Conservation (phyloP, 139 green algal genomes). For the Pedinophyceae sp. region DNA sequence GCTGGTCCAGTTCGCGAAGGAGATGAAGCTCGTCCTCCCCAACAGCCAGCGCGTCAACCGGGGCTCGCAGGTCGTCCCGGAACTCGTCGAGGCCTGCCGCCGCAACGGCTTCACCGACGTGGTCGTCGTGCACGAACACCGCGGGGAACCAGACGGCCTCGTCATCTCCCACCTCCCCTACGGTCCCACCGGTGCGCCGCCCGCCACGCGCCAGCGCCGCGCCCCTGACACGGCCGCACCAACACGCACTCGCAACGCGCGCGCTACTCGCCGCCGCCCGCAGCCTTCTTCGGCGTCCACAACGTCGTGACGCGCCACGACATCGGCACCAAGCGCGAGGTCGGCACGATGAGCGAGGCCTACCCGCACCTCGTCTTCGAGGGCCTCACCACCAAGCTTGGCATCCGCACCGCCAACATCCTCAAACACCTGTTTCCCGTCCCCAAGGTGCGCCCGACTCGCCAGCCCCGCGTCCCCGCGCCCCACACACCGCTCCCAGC, state of each 20-base stretch:
- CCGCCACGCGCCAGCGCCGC: no score
- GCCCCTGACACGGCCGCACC: no score
- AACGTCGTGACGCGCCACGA: slow-evolving; percentile 78
- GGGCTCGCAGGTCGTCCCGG: slow-evolving; percentile 49
- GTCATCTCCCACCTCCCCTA: slow-evolving; percentile 94
- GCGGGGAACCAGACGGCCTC: slow-evolving; percentile 91
- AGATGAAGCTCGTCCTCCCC: slow-evolving; percentile 88
- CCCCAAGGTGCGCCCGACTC: slow-evolving; percentile 35
- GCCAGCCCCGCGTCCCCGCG: no score
- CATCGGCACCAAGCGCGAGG: slow-evolving; percentile 83
- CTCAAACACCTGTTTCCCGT: slow-evolving; percentile 92
- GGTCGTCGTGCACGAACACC: slow-evolving; percentile 92
- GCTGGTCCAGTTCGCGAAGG: slow-evolving; percentile 91
- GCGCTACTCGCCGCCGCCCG: no score
- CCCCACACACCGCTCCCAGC: no score
- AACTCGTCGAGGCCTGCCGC: slow-evolving; percentile 77
- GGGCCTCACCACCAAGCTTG: slow-evolving; percentile 71
- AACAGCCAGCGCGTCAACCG: slow-evolving; percentile 86
- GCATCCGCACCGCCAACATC: slow-evolving; percentile 63
- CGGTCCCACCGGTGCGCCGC: slow-evolving; percentile 87
- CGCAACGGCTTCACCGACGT: slow-evolving; percentile 89
- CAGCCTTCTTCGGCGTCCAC: slow-evolving; percentile 93
- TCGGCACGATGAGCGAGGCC: slow-evolving; percentile 85
- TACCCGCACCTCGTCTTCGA: slow-evolving; percentile 91
- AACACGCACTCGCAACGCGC: no score